These are phyloP conservation scores for Coemansia sp. DNA, from an alignment of 192 early-diverging fungal genomes.

Conservation along the genomic window DNA sequence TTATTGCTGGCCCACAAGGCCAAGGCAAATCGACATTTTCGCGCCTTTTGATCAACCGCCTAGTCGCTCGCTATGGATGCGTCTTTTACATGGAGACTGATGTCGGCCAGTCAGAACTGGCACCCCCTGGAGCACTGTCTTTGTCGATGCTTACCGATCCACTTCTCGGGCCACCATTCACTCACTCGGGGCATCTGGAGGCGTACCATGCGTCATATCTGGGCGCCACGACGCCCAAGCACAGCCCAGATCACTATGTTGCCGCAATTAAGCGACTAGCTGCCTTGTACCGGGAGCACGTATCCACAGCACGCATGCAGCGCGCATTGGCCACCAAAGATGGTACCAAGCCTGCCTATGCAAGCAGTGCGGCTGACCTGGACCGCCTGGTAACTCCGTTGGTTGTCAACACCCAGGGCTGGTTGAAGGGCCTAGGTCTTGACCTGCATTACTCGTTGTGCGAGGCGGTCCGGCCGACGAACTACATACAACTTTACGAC, in stretches of 20 bases:
- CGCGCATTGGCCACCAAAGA: background rate
- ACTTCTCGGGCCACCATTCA: conserved; percentile 81
- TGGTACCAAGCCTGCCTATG: background rate
- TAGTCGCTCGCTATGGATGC: conserved; percentile 62
- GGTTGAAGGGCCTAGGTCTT: conserved; percentile 85
- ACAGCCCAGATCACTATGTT: conserved; percentile 80
- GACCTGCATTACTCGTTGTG: conserved; percentile 73
- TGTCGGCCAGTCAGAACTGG: conserved; percentile 87
- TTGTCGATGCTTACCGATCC: conserved; percentile 69
- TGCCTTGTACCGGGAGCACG: conserved; percentile 53
- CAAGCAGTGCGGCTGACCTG: conserved; percentile 13
- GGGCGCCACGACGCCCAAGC: conserved; percentile 69
- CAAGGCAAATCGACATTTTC: conserved; percentile 89
- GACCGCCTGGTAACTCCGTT: conserved; percentile 60
- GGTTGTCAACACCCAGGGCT: conserved; percentile 95
- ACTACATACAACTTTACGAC: conserved; percentile 61
- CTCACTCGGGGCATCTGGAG: conserved; percentile 54
- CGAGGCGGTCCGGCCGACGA: conserved; percentile 57
- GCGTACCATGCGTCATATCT: conserved; percentile 69
- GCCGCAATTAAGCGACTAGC: conserved; percentile 61
- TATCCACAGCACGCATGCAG: conserved; percentile 2
- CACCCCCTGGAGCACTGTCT: conserved; percentile 73
- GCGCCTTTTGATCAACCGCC: conserved; percentile 69
- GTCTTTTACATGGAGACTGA: conserved; percentile 90
- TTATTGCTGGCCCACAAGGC: conserved; percentile 73